These are phyloP conservation scores for Acacia concinna DNA, from an alignment of 331 rosid genomes.

Conservation along the genomic window DNA sequence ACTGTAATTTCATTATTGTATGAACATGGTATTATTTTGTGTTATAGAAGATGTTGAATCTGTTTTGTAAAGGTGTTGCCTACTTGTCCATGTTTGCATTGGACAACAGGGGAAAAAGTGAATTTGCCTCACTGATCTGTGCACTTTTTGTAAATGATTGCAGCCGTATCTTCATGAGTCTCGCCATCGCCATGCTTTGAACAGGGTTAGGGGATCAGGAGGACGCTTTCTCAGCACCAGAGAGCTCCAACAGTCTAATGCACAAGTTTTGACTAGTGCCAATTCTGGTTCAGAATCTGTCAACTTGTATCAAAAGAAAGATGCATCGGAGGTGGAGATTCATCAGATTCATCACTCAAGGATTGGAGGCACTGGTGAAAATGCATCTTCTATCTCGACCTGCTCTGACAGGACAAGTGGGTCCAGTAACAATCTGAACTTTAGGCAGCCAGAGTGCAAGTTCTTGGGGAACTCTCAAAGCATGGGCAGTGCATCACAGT, in stretches of 20 bases:
- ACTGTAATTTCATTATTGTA: not conserved
- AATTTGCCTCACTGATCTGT: not conserved
- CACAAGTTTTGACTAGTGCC: slow-evolving; percentile 17
- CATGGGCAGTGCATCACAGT: slow-evolving; percentile 56
- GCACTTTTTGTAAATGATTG: slow-evolving; percentile 25
- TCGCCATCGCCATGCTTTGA: slow-evolving; percentile 84
- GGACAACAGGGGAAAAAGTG: not conserved
- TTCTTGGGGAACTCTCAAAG: slow-evolving; percentile 47
- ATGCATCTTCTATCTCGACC: slow-evolving; percentile 38
- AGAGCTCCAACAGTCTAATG: slow-evolving; percentile 44
- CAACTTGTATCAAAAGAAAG: slow-evolving; percentile 40
- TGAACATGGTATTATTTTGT: not conserved
- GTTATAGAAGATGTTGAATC: not conserved
- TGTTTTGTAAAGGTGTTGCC: not conserved
- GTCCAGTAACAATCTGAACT: slow-evolving; percentile 39
- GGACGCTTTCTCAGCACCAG: slow-evolving; percentile 83
- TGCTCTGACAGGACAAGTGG: slow-evolving; percentile 49
- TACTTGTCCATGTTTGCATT: not conserved
- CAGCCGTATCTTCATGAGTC: slow-evolving; percentile 98
- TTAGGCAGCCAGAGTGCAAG: slow-evolving; percentile 47
- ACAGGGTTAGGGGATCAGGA: slow-evolving; percentile 81
- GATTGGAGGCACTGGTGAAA: slow-evolving; percentile 25
- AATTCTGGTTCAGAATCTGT: slow-evolving; percentile 30
- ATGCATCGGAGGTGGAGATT: slow-evolving; percentile 28
- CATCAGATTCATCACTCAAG: slow-evolving; percentile 39